Conservation (phyloP, 192 early-diverging fungal species). For the Podila minutissima region DNA sequence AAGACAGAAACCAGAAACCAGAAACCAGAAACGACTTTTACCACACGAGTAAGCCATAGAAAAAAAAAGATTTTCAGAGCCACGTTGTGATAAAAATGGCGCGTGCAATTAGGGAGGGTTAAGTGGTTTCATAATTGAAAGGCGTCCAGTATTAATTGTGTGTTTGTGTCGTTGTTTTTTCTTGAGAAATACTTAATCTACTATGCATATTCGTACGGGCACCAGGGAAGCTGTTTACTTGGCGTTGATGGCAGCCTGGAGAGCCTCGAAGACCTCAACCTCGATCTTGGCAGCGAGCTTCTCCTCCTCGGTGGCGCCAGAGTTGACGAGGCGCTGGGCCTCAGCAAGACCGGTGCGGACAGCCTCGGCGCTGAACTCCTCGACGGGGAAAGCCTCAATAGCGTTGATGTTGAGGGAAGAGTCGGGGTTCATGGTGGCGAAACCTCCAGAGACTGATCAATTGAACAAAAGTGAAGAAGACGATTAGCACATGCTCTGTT, state of each 20-base stretch:
- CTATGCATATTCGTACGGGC: background rate
- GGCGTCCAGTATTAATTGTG: no score
- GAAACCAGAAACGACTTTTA: background rate
- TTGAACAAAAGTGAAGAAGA: background rate
- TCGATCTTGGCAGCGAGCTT: constrained; percentile 88
- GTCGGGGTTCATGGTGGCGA: constrained; percentile 97
- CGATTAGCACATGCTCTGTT: background rate
- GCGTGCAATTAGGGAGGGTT: no score
- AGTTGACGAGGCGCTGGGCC: constrained; percentile 74
- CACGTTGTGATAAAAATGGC: no score
- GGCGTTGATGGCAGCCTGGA: constrained; percentile 75
- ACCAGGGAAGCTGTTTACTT: constrained; percentile 26
- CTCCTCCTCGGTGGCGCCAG: constrained; percentile 77
- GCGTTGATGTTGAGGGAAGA: constrained; percentile 97
- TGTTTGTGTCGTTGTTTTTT: background rate
- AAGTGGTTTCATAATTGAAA: no score
- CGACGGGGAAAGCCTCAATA: constrained; percentile 92
- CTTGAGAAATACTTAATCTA: background rate
- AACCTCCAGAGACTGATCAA: constrained; percentile 90
- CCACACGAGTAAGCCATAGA: background rate
- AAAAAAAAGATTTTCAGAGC: background rate
- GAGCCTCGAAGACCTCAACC: constrained; percentile 88
- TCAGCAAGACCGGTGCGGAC: constrained; percentile 82
- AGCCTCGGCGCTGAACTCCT: constrained; percentile 86
- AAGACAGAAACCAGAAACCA: background rate